Base-by-base conservation (phyloP, 2,329 filamentous ascomycete genomes). In the Diaporthe sp. region DNA sequence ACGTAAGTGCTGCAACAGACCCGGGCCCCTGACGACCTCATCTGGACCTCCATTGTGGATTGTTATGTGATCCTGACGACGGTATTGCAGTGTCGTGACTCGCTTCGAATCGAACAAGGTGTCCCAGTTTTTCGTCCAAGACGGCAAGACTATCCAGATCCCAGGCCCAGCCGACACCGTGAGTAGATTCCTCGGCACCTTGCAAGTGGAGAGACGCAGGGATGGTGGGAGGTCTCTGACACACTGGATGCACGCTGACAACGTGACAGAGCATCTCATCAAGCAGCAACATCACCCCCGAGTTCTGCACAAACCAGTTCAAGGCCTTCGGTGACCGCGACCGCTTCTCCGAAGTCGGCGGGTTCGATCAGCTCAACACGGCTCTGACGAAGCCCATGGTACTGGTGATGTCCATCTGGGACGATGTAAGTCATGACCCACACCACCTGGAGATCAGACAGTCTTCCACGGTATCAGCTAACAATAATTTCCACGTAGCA, bases 351-450 rank as follows among this genome's bases (percentile, higher is more conserved):
- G 80, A 85, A 69, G 84, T 88, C 61, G 91, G 91, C 59, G 91
- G 91, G 28, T 81, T 91, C 77, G 80, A 84, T 13, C 81, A 81
- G 42, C 90, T 92, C 86, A 87, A 87, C 78, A 78, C 85, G 3
- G 90, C 89, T 31, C 82, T 92, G 68, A 82, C 82, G 9, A 79
- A 87, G 74, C 91, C 90, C 59, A 90, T 92, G 88, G 91, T 92
- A 44, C 86, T 93, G 25, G 90, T 92, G 79, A 87, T 92, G 87
- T 88, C 85, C 46, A 85, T 91, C 78, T 91, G 89, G 89, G 90
- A 92, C 79, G 91, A 93, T 53, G 72, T 76, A 28, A 67, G 75
- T 72, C 8, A 44, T 39, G 31, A 10, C 6, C 31, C 22, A 53
- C 7, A 22, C 34, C 13, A 13, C 22, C 44, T 67, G 6, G 15